phyloP scores from a whole-genome alignment of 2,329 filamentous ascomycete genomes.

The Monilinia polystroma region DNA sequence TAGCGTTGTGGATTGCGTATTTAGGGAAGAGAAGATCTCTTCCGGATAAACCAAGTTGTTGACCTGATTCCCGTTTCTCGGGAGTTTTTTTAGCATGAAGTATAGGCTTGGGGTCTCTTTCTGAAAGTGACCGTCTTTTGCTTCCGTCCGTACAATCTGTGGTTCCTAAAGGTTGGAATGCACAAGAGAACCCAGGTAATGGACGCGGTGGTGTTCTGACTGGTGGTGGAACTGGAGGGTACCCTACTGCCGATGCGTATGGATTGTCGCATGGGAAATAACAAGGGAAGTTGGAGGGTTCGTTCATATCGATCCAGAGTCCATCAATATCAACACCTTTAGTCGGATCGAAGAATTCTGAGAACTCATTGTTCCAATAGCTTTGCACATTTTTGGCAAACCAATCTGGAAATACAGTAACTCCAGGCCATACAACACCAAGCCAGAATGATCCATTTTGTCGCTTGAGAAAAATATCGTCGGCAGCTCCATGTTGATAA shows the following conservation, averaged over 20 bases:
- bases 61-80: slow-evolving; percentile 37
- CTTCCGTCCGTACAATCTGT: slow-evolving; percentile 39
- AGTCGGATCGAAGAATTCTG: slow-evolving; percentile 60
- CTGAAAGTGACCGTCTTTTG: slow-evolving; percentile 24
- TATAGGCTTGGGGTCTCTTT: background rate
- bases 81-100: background rate
- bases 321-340: slow-evolving; percentile 73
- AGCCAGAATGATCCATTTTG: slow-evolving; percentile 61
- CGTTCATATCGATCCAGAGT: slow-evolving; percentile 74
- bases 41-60: slow-evolving; percentile 57
- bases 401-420: slow-evolving; percentile 74
- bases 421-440: slow-evolving; percentile 76
- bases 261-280: slow-evolving; percentile 54
- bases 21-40: slow-evolving; percentile 63
- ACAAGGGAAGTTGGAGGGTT: slow-evolving; percentile 52
- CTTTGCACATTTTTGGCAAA: slow-evolving; percentile 61
- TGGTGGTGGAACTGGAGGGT: slow-evolving; percentile 61
- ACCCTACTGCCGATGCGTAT: slow-evolving; percentile 44
- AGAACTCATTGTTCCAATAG: slow-evolving; percentile 72
- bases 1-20: slow-evolving; percentile 64
- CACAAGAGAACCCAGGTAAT: slow-evolving; percentile 66
- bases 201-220: slow-evolving; percentile 62
- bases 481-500: slow-evolving; percentile 52
- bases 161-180: slow-evolving; percentile 60
- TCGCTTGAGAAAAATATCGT: slow-evolving; percentile 49